Conservation (phyloP, 495 filamentous ascomycete genomes). For the Cladorrhinum samala region DNA sequence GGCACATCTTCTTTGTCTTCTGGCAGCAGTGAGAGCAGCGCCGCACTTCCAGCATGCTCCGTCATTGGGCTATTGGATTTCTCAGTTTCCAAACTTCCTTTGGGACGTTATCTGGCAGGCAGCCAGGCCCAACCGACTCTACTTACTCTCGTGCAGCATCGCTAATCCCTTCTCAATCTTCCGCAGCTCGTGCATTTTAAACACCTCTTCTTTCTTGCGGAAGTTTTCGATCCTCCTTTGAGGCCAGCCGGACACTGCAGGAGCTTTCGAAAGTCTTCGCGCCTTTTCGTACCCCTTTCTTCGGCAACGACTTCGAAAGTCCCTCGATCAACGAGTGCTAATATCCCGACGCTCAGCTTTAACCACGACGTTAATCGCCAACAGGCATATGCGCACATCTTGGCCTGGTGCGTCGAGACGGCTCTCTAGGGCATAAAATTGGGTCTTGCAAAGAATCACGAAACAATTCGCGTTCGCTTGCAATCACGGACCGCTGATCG, state of each 20-base stretch:
- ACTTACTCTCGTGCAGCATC: neutral
- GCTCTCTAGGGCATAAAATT: slow-evolving; percentile 15
- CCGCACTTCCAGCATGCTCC: slow-evolving; percentile 1
- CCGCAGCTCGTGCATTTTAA: slow-evolving; percentile 20
- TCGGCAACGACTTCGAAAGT: slow-evolving; percentile 35
- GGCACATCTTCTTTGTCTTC: too few species aligned
- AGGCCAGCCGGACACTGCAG: slow-evolving; percentile 93
- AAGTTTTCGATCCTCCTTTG: slow-evolving; percentile 59
- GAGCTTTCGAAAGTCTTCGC: slow-evolving; percentile 50
- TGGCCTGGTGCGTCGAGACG: slow-evolving; percentile 10
- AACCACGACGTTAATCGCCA: slow-evolving; percentile 3
- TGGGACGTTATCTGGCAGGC: too few species aligned
- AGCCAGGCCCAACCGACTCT: neutral
- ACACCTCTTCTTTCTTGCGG: slow-evolving; percentile 25
- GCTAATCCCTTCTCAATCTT: slow-evolving; percentile 19
- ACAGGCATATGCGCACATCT: slow-evolving; percentile 7
- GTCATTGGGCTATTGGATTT: slow-evolving; percentile 5
- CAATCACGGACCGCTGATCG: slow-evolving; percentile 22
- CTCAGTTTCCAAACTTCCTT: too few species aligned
- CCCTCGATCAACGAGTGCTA: slow-evolving; percentile 19
- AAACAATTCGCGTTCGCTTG: slow-evolving; percentile 19
- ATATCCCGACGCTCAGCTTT: slow-evolving; percentile 9
- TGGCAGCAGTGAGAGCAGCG: too few species aligned
- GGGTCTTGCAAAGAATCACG: slow-evolving; percentile 19
- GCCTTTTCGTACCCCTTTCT: slow-evolving; percentile 33